Evolutionary conservation across 805 yeast species (phyloP).

Genomic region (Kuraishia piskuri): DNA sequence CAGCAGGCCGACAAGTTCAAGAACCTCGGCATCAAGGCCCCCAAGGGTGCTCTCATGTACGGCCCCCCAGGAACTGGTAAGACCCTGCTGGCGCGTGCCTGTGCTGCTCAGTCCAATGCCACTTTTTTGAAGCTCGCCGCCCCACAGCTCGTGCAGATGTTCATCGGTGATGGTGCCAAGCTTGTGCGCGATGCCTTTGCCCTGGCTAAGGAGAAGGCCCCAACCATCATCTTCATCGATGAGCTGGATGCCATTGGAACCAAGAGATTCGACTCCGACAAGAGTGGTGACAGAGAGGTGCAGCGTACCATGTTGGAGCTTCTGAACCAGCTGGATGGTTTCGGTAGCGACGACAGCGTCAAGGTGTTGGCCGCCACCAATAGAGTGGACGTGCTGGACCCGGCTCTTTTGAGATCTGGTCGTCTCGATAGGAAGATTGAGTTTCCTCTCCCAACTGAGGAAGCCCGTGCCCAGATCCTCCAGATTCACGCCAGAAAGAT

Average conservation of each 20-base stretch:
- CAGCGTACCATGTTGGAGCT: conserved; percentile 99
- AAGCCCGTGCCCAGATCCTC: conserved; percentile 91
- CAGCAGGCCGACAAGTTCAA: conserved; percentile 96
- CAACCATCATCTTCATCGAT: conserved; percentile 95
- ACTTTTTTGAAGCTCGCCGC: conserved; percentile 95
- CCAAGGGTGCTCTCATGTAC: conserved; percentile 96
- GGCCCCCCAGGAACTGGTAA: conserved; percentile 99
- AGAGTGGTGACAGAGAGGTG: conserved; percentile 96
- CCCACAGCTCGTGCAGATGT: conserved; percentile 97
- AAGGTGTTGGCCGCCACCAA: conserved; percentile 97
- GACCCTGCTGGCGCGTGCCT: conserved; percentile 93
- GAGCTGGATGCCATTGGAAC: conserved; percentile 99
- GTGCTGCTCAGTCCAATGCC: conserved; percentile 98
- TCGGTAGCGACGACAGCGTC: conserved; percentile 94
- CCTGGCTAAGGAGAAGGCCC: conserved; percentile 95
- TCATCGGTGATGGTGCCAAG: conserved; percentile 98
- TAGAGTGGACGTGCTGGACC: conserved; percentile 96
- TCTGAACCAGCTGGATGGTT: conserved; percentile 95
- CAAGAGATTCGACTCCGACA: conserved; percentile 93
- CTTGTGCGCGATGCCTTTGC: conserved; percentile 96
- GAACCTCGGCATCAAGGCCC: conserved; percentile 91
- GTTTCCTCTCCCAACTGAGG: conserved; percentile 96
- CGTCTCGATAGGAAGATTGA: conserved; percentile 96
- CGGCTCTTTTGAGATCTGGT: conserved; percentile 96
- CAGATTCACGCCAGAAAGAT: conserved; percentile 97